Base-by-base conservation (phyloP, 352 stramenopile genomes). In the Phytopythium sindhum region DNA sequence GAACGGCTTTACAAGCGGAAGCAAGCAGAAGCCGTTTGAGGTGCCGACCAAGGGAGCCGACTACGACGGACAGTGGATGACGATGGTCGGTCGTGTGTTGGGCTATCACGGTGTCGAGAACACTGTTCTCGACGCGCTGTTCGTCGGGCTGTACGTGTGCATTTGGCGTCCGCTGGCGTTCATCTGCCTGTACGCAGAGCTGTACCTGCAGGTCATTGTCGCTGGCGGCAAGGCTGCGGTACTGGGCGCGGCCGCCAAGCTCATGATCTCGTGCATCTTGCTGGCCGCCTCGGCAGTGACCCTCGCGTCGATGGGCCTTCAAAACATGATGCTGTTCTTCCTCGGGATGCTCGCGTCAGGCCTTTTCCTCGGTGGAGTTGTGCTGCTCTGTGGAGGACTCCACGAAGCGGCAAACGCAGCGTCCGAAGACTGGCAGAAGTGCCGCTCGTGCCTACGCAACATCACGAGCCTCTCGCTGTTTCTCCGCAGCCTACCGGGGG, bases 381-480 rank as follows among this genome's bases (percentile, higher is more conserved):
- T 88, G 33, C 66, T 92, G 52, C 69, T 90, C 21, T 84, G 74
- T 6, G 84, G 81, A 0, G 81, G 80, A 0, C 75, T 89, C 39
- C 78, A 88, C 11, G 78, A 88, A 68, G 81, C 80, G 1, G 69
- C 81, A 14, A 68, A 54, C 0, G 63, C 79, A 23, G 84, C 84
- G 9, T 81, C 80, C 7, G 71, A 77, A 42, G 85, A 95, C 63
- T 95, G 86, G 86, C 69, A 86, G 28, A 84, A 88, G 37, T 95
- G 83, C 59, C 68, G 74, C 24, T 81, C 80, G 15, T 95, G 86
- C 42, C 67, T 93, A 57, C 84, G 85, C 64, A 90, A 77, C 69
- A 89, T 92, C 61, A 90, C 84, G 28, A 93, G 84, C 51, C 71
- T 95, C 19, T 95, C 86, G 57, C 81, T 95, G 21, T 93, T 95